Evolutionary conservation across 306 rosid genomes (phyloP).

Genomic region (Cucurbita ficifolia): DNA sequence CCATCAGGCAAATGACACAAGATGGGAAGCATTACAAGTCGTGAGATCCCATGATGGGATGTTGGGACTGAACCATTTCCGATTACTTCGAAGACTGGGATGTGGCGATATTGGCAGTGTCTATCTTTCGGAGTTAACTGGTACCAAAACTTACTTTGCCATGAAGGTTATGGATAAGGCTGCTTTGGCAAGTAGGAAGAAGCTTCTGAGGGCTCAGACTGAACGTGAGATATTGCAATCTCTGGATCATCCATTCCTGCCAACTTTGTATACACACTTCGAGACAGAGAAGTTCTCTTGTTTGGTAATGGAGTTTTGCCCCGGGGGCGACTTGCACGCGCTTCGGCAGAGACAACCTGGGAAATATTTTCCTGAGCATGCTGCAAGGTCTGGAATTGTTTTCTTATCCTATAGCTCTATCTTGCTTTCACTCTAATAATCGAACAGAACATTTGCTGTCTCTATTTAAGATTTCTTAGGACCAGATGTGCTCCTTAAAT

Average conservation of each 20-base stretch:
- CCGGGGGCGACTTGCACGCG: conserved; percentile 88
- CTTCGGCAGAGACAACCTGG: conserved; percentile 85
- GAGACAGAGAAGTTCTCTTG: conserved; percentile 76
- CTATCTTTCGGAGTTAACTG: conserved; percentile 62
- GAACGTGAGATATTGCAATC: conserved; percentile 90
- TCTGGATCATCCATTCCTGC: conserved; percentile 95
- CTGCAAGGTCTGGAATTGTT: conserved; percentile 65
- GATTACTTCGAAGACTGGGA: conserved; percentile 62
- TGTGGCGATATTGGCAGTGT: conserved; percentile 92
- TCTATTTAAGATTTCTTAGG: not conserved
- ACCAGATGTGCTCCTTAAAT: too few relatives aligned
- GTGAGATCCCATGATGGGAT: conserved; percentile 49
- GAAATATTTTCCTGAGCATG: conserved; percentile 71
- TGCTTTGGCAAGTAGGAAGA: conserved; percentile 63
- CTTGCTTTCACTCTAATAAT: not conserved
- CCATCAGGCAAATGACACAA: conserved; percentile 64
- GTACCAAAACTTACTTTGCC: conserved; percentile 76
- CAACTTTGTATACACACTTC: conserved; percentile 69
- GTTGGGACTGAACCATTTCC: conserved; percentile 67
- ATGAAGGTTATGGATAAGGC: conserved; percentile 93
- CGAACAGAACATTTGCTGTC: not conserved
- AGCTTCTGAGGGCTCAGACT: conserved; percentile 76
- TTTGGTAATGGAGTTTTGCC: conserved; percentile 91
- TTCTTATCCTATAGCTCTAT: conserved; percentile 3
- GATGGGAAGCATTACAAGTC: conserved; percentile 94